phyloP scores from a whole-genome alignment of 768 basidiomycete genomes.

The Suillus lakei region DNA sequence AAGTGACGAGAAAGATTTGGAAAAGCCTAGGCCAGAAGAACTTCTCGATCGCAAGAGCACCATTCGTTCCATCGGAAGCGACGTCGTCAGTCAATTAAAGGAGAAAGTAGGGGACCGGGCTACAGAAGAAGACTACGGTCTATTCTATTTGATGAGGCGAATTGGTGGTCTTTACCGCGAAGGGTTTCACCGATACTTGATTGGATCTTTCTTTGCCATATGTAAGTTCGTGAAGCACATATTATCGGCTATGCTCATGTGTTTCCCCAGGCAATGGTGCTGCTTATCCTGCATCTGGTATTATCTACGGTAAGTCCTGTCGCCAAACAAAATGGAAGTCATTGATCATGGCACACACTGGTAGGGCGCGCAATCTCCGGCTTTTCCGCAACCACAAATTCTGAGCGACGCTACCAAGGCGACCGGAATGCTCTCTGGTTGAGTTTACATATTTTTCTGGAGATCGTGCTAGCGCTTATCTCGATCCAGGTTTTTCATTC shows the following conservation, averaged over 20 bases:
- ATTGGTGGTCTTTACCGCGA: constrained; percentile 45
- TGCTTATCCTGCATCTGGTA: constrained; percentile 36
- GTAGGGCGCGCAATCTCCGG: constrained; percentile 7
- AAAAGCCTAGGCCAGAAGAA: constrained; percentile 33
- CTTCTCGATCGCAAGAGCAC: constrained; percentile 31
- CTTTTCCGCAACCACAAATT: constrained; percentile 13
- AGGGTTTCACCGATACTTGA: constrained; percentile 40
- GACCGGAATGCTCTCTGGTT: constrained; percentile 11
- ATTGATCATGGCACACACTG: background rate
- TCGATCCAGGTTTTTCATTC: constrained; percentile 40
- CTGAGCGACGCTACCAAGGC: background rate
- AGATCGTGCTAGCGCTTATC: constrained; percentile 31
- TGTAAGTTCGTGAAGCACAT: constrained; percentile 17
- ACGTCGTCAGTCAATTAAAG: constrained; percentile 10
- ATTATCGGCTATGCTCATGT: background rate
- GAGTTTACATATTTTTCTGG: constrained; percentile 31
- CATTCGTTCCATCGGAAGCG: constrained; percentile 19
- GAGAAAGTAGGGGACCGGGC: background rate
- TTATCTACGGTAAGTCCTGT: constrained; percentile 36
- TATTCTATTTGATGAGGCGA: constrained; percentile 41
- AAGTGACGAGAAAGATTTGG: constrained; percentile 22
- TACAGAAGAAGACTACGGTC: constrained; percentile 21
- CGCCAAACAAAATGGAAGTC: background rate
- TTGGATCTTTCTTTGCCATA: constrained; percentile 41
- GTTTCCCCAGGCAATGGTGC: constrained; percentile 21